These are phyloP conservation scores for Agaricus blazei DNA, from an alignment of 768 basidiomycete species.

Conservation along the genomic window DNA sequence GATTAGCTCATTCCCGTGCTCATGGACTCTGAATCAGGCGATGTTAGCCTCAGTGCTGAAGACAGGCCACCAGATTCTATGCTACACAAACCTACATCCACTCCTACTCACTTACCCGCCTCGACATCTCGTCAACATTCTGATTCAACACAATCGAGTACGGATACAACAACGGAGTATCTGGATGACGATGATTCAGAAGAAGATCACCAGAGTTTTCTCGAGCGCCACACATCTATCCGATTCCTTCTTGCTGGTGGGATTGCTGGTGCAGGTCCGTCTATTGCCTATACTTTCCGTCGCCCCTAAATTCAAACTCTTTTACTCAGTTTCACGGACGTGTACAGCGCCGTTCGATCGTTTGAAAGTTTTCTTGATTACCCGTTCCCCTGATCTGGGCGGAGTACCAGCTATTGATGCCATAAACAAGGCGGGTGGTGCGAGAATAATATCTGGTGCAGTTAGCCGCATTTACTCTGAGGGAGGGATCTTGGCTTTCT, in stretches of 20 bases:
- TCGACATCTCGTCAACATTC: slow-evolving; percentile 10
- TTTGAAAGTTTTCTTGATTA: slow-evolving; percentile 94
- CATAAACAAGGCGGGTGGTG: slow-evolving; percentile 39
- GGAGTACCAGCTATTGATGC: slow-evolving; percentile 41
- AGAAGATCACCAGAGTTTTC: slow-evolving; percentile 49
- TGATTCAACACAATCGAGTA: slow-evolving; percentile 7
- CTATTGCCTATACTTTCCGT: slow-evolving; percentile 27
- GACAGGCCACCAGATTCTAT: slow-evolving; percentile 48
- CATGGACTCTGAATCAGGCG: slow-evolving; percentile 40
- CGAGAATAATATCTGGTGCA: slow-evolving; percentile 66
- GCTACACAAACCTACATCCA: slow-evolving; percentile 13
- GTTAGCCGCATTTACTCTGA: slow-evolving; percentile 81
- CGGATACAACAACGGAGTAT: slow-evolving; percentile 14
- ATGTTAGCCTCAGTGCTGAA: slow-evolving; percentile 74
- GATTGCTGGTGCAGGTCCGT: slow-evolving; percentile 86
- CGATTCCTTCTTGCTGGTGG: slow-evolving; percentile 94
- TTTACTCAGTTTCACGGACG: slow-evolving; percentile 76
- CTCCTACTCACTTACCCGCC: background rate
- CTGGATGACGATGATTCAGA: slow-evolving; percentile 39
- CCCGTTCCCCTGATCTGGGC: slow-evolving; percentile 71
- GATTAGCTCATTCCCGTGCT: background rate
- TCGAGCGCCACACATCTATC: slow-evolving; percentile 70
- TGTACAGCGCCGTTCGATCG: slow-evolving; percentile 98
- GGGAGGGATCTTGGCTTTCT: slow-evolving; percentile 87
- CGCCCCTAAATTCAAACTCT: background rate